Conservation (phyloP, 2,329 filamentous ascomycete genomes). For the Stenocarpella maydis region DNA sequence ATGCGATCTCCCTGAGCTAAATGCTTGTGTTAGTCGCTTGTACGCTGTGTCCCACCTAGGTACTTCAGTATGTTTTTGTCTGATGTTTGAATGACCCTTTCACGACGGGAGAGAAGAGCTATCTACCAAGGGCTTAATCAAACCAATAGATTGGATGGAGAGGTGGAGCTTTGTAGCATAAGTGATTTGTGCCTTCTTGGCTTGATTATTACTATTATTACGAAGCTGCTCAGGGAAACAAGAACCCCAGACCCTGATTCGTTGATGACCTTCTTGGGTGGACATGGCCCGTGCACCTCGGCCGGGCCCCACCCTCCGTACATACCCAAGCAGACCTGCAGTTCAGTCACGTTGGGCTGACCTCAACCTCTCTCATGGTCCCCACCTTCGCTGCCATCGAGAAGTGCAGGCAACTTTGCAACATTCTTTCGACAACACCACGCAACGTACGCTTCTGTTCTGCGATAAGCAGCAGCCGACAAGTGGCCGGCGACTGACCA, state of each 20-base stretch:
- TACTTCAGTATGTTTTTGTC: not conserved
- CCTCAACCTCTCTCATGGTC: not conserved
- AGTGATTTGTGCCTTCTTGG: not conserved
- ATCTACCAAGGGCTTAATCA: not conserved
- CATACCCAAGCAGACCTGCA: no score
- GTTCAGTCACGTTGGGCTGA: not conserved
- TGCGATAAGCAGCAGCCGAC: not conserved
- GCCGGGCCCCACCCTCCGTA: not conserved
- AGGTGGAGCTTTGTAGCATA: no score
- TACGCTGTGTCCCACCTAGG: not conserved
- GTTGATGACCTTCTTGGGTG: not conserved
- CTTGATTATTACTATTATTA: not conserved
- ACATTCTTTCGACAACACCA: not conserved
- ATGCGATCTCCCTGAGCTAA: no score
- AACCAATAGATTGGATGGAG: no score
- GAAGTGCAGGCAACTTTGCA: not conserved
- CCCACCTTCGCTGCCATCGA: not conserved
- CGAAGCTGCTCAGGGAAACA: no score
- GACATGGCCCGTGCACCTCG: slow-evolving; percentile 8
- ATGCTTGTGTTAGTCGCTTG: not conserved
- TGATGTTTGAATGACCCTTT: not conserved
- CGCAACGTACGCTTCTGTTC: not conserved
- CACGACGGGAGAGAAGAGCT: no score
- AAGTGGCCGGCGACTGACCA: not conserved
- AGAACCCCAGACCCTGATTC: not conserved